Evolutionary conservation across 768 basidiomycete species (phyloP), one percentile per base, ranked within the genome.

Genomic region (Termitomyces eurrhizus): DNA sequence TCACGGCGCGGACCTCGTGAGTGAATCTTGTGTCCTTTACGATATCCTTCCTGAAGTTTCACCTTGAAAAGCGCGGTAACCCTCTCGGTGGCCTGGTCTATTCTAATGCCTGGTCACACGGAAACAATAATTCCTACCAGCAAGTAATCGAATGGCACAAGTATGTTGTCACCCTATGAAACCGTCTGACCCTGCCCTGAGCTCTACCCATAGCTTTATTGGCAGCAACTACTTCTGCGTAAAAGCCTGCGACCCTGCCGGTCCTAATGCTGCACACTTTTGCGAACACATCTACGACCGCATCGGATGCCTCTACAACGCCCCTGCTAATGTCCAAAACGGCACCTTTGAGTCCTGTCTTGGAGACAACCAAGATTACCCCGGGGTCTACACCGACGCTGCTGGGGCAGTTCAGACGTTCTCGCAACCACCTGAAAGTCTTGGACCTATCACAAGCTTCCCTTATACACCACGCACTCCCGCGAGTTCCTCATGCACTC

Each of bases 201-300:
- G 16, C 13, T 78, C 68, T 36, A 29, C 26, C n/a, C 3, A 52
- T 62, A 83, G 85, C 60, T 88, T 87, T 74, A 80, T 87, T 61
- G 86, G 86, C 46, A 75, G 74, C 41, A 63, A 72, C 58, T 56
- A 60, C 36, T 83, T 86, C 74, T 89, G 86, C 68, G 56, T 86
- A 57, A 89, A 88, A 72, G 69, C 77, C 1, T 89, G 88, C 72
- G 81, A 87, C 66, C 81, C 82, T 3, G 61, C 70, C 3, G 77
- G 76, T 4, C 66, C 76, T 33, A 77, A 80, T 62, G 75, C 78
- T 0, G 70, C 69, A 11, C 70, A 71, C 35, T 77, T 72, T 65
- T 88, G 87, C 73, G 75, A 85, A 68, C 84, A 89, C 75, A 80
- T 82, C 61, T 84, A 77, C 57, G 86, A 87, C 67, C 84, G 83